These are phyloP conservation scores for Tulasnella sp. DNA, from an alignment of 768 basidiomycete species.

Conservation along the genomic window DNA sequence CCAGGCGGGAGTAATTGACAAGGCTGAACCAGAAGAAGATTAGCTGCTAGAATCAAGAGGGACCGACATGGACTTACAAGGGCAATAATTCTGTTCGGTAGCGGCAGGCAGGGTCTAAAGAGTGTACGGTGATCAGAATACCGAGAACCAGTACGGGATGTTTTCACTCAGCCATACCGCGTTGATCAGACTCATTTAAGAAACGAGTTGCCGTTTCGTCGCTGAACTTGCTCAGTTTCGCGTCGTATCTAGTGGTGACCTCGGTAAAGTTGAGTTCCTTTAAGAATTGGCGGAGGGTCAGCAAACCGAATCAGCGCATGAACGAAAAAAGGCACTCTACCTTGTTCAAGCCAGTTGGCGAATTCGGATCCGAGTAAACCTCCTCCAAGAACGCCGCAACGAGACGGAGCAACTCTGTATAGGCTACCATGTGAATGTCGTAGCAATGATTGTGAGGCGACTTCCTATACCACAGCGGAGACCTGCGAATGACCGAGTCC, in stretches of 20 bases:
- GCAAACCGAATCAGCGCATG: neutral
- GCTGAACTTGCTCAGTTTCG: conserved; percentile 46
- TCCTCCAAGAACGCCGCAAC: conserved; percentile 69
- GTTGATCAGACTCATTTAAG: conserved; percentile 49
- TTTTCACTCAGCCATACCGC: conserved; percentile 35
- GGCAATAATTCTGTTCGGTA: conserved; percentile 64
- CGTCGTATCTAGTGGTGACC: conserved; percentile 56
- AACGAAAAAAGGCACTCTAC: conserved; percentile 32
- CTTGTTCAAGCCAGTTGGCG: conserved; percentile 64
- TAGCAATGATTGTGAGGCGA: conserved; percentile 60
- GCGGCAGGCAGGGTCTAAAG: conserved; percentile 46
- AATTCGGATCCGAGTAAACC: conserved; percentile 54
- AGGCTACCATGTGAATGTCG: conserved; percentile 68
- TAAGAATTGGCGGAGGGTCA: neutral
- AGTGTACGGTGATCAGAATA: neutral
- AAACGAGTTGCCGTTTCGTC: conserved; percentile 63
- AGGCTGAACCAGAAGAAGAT: conserved; percentile 40
- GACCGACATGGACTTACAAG: conserved; percentile 46
- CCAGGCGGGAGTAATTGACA: conserved; percentile 67
- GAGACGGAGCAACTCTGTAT: conserved; percentile 60
- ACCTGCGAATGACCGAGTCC: conserved; percentile 64
- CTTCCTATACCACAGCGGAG: conserved; percentile 66
- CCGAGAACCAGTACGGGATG: neutral
- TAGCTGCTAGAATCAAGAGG: conserved; percentile 15
- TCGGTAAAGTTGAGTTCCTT: conserved; percentile 61